These are phyloP conservation scores for Leptographium lundbergii DNA, from an alignment of 2,329 filamentous ascomycete genomes.

Conservation along the genomic window DNA sequence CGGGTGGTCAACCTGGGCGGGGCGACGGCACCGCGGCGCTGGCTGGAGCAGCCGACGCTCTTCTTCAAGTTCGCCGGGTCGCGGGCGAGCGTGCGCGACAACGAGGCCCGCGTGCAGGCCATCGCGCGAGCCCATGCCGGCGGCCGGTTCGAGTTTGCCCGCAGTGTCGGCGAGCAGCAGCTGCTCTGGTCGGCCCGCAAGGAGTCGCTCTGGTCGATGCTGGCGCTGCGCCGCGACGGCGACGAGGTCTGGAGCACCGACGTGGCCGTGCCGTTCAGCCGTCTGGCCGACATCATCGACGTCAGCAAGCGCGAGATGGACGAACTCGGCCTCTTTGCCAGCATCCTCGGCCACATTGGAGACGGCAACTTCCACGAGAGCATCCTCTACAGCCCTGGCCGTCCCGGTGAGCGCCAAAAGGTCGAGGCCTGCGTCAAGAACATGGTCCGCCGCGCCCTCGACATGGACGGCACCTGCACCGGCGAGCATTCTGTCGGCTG, in stretches of 20 bases:
- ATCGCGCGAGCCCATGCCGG: constrained; percentile 55
- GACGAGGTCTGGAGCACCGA: constrained; percentile 75
- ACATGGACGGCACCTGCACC: constrained; percentile 90
- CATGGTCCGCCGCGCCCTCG: constrained; percentile 81
- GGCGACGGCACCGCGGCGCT: constrained; percentile 53
- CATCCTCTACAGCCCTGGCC: constrained; percentile 70
- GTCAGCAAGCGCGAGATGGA: constrained; percentile 83
- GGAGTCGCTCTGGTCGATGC: constrained; percentile 73
- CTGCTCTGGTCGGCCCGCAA: constrained; percentile 72
- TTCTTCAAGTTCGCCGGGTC: constrained; percentile 84
- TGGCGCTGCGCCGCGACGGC: constrained; percentile 51
- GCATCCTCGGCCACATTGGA: constrained; percentile 79
- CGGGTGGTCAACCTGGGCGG: constrained; percentile 64
- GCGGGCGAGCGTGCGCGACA: constrained; percentile 63
- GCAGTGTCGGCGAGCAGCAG: constrained; percentile 55
- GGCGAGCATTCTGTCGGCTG: constrained; percentile 80
- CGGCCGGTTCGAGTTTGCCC: constrained; percentile 64
- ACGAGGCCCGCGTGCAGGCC: constrained; percentile 54
- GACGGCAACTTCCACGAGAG: constrained; percentile 93
- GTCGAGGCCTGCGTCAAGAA: constrained; percentile 74
- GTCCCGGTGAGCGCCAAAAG: constrained; percentile 57
- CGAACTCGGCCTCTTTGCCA: constrained; percentile 73
- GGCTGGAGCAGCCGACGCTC: constrained; percentile 64
- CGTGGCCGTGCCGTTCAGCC: constrained; percentile 68
- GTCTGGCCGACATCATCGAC: constrained; percentile 63